Evolutionary conservation across 2,329 filamentous ascomycete species (phyloP), one percentile per base, ranked within the genome.

Genomic region (Phoma sp.): DNA sequence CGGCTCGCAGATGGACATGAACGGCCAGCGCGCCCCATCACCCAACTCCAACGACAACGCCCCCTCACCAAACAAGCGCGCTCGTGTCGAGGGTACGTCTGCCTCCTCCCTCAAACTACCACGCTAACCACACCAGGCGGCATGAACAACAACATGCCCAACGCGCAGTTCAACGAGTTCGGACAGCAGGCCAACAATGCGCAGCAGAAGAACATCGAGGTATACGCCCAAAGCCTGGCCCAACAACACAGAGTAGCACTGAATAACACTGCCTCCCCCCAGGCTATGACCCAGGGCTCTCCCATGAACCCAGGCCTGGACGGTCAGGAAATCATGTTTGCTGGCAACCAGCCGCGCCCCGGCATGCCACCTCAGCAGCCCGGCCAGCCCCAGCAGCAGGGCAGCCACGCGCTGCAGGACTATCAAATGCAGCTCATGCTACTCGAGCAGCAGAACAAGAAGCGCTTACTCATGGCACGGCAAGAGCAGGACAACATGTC

Each of bases 391-490:
- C n/a, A n/a, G 77, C 64, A 81, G 47, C 64, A 82, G 47, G 89
- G 88, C 75, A 93, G 92, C 71, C 90, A 93, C 72, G 90, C 90
- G 18, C 81, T 93, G 38, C 90, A 93, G 74, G 90, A 95, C 73
- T 93, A 93, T 67, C 90, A 93, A 78, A 93, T 93, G 90, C 90
- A 93, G 73, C 78, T 93, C 71, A 93, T 93, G 90, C 77, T 93
- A 42, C 82, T 93, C 14, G 90, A 93, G 76, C 90, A 93, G 75
- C 90, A 93, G 76, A 93, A 93, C 67, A 93, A 93, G 81, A 93
- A 92, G 76, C 82, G 90, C 15, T 81, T 93, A 42, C 87, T 92
- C 81, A 92, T 92, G 89, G 90, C 90, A 30, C 86, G 90, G 15
- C 89, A 87, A 75, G 86, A 92, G 71, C 90, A 93, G 74, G 91